Conservation (phyloP, 2,329 filamentous ascomycete species). For the Penicillium carneum region DNA sequence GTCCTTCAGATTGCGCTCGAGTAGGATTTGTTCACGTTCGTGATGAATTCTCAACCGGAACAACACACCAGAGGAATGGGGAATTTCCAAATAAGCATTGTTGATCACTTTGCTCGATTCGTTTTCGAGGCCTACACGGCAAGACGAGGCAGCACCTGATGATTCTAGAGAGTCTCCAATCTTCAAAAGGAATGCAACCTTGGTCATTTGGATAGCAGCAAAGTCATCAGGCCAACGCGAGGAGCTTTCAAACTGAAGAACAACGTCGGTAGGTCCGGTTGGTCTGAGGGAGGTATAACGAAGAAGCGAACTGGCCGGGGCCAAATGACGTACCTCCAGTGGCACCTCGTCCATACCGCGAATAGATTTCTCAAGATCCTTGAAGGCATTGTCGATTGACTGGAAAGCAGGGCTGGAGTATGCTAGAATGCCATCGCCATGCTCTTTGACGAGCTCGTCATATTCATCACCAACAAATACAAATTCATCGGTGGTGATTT, state of each 20-base stretch:
- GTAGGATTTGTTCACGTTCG: conserved; percentile 81
- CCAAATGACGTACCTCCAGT: conserved; percentile 81
- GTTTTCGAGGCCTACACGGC: conserved; percentile 82
- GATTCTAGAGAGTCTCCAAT: conserved; percentile 75
- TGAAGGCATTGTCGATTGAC: conserved; percentile 72
- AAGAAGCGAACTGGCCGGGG: conserved; percentile 73
- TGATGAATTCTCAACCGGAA: conserved; percentile 90
- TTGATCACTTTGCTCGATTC: conserved; percentile 73
- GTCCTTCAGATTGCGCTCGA: conserved; percentile 80
- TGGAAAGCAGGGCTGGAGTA: conserved; percentile 66
- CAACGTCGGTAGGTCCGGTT: conserved; percentile 71
- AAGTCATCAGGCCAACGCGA: conserved; percentile 92
- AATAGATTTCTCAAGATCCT: conserved; percentile 76
- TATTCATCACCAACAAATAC: conserved; percentile 61
- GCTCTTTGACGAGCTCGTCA: conserved; percentile 45
- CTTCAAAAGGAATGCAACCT: conserved; percentile 82
- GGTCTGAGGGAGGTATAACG: conserved; percentile 68
- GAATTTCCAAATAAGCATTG: conserved; percentile 80
- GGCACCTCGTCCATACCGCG: conserved; percentile 82
- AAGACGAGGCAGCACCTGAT: conserved; percentile 64
- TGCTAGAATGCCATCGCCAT: conserved; percentile 49
- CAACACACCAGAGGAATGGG: conserved; percentile 72
- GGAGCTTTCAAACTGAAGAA: conserved; percentile 91
- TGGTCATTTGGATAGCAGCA: conserved; percentile 88
- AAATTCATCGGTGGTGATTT: conserved; percentile 63